Evolutionary conservation across 1,139 yeast genomes (phyloP), one percentile per base, ranked within the genome.

Genomic region (Pichiaceae sp.): DNA sequence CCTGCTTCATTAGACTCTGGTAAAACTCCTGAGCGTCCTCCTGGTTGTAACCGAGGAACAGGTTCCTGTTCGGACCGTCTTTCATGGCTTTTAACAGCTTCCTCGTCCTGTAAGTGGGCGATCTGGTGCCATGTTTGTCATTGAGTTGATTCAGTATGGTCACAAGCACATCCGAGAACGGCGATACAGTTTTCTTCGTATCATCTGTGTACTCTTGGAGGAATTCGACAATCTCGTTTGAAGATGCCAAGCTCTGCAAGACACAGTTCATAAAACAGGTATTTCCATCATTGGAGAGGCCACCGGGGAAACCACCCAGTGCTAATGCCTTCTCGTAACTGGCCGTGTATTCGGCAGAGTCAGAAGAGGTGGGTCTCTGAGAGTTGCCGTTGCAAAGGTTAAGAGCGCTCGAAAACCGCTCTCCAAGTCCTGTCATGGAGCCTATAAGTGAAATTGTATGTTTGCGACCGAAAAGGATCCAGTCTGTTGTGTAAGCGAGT

Each of bases 11-110:
- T 4, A 86, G 72, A 43, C 83, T 73, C 56, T 86, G 96, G 61
- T 86, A 86, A 51, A 86, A 86, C 56, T 86, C 96, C 59, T 87
- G 96, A 0, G 96, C 96, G 59, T 86, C 96, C 57, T 86, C 96
- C 59, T 86, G 96, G 50, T 83, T 86, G 52, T 85, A 84, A 1
- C 95, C 91, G 34, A 78, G 60, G 51, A 86, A 77, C 44, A 86
- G 70, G 53, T 79, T 78, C 48, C 78, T 81, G 48, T 76, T 78
- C 5, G 94, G 89, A 0, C 89, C 82, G 52, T 81, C 81, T 3
- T 85, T 79, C 81, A 86, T 78, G 16, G 77, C 73, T 51, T 72
- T 75, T 42, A 85, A 62, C 35, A 86, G 62, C 16, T 69, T 68
- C 42, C 68, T 70, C 0, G 95, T 82, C 44, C 77, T 76, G 50